These are phyloP conservation scores for Biscogniauxia mediterranea DNA, from an alignment of 2,329 filamentous ascomycete species.

Conservation along the genomic window DNA sequence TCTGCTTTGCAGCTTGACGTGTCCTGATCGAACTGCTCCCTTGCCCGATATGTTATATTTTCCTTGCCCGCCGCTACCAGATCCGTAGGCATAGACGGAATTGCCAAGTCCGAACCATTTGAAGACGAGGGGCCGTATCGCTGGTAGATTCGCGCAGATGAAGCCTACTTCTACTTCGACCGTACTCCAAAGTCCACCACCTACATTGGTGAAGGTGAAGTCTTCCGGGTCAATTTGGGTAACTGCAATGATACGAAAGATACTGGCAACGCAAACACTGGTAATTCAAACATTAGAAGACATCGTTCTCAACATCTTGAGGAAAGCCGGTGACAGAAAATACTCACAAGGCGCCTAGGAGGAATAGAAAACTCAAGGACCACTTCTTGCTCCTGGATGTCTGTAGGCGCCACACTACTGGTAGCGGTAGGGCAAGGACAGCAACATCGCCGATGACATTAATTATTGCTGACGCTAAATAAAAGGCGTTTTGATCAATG, in stretches of 20 bases:
- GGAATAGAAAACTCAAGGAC: conserved; percentile 32
- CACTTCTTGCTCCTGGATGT: conserved; percentile 30
- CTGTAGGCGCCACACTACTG: conserved; percentile 31
- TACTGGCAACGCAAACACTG: conserved; percentile 30
- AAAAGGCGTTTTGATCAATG: conserved; percentile 26
- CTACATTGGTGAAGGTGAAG: conserved; percentile 28
- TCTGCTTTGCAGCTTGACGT: conserved; percentile 22
- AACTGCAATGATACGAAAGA: conserved; percentile 30
- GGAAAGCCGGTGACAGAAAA: not conserved
- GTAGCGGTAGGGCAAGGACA: conserved; percentile 31
- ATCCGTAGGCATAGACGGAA: conserved; percentile 13
- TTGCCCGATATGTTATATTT: conserved; percentile 24
- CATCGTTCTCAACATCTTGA: not conserved
- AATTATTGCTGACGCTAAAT: conserved; percentile 27
- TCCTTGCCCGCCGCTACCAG: conserved; percentile 14
- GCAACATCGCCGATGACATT: conserved; percentile 31
- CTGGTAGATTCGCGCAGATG: conserved; percentile 30
- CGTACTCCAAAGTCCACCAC: conserved; percentile 29
- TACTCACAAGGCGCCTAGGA: conserved; percentile 33
- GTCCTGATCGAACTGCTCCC: conserved; percentile 18
- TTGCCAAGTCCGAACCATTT: conserved; percentile 22
- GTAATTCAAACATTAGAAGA: conserved; percentile 8
- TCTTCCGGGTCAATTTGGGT: conserved; percentile 26
- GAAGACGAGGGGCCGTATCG: conserved; percentile 25
- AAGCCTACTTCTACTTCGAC: conserved; percentile 30